Evolutionary conservation across 108 stramenopile genomes (phyloP).

Genomic region (Cylindrotheca fusiformis): DNA sequence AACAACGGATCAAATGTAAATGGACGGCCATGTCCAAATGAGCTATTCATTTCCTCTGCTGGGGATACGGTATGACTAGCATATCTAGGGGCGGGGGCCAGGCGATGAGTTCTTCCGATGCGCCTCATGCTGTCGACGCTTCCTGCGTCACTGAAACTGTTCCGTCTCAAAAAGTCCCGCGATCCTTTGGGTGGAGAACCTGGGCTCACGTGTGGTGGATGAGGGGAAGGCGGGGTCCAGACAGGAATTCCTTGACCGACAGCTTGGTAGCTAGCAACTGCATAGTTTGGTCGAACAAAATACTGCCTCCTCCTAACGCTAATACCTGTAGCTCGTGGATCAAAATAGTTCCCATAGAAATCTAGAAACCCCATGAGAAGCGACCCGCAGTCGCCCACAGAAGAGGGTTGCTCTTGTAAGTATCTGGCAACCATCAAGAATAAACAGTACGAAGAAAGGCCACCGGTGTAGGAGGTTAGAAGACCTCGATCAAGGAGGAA

Average conservation of each 20-base stretch:
- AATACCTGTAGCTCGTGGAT: slow-evolving; percentile 87
- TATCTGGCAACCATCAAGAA: slow-evolving; percentile 90
- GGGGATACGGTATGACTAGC: background rate
- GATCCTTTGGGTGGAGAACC: slow-evolving; percentile 5
- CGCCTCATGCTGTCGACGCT: slow-evolving; percentile 29
- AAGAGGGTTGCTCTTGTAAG: slow-evolving; percentile 77
- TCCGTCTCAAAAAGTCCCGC: slow-evolving; percentile 37
- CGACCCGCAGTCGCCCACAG: slow-evolving; percentile 82
- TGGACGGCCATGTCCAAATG: slow-evolving; percentile 25
- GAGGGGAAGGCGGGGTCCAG: slow-evolving; percentile 10
- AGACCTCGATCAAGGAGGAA: slow-evolving; percentile 87
- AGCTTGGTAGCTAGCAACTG: slow-evolving; percentile 13
- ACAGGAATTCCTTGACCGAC: slow-evolving; percentile 7
- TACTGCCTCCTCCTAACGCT: slow-evolving; percentile 67
- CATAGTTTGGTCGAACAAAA: slow-evolving; percentile 59
- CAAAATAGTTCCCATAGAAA: slow-evolving; percentile 92
- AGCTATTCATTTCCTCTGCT: background rate
- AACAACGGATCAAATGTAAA: slow-evolving; percentile 90
- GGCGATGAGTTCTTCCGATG: slow-evolving; percentile 2
- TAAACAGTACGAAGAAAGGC: slow-evolving; percentile 87
- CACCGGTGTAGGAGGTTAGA: slow-evolving; percentile 88
- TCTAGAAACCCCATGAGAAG: slow-evolving; percentile 92
- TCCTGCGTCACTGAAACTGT: slow-evolving; percentile 46
- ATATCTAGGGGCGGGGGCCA: slow-evolving; percentile 2
- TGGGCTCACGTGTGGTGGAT: slow-evolving; percentile 8